Evolutionary conservation across 2,329 filamentous ascomycete species (phyloP), one percentile per base, ranked within the genome.

Genomic region (Mollisiaceae sp.): DNA sequence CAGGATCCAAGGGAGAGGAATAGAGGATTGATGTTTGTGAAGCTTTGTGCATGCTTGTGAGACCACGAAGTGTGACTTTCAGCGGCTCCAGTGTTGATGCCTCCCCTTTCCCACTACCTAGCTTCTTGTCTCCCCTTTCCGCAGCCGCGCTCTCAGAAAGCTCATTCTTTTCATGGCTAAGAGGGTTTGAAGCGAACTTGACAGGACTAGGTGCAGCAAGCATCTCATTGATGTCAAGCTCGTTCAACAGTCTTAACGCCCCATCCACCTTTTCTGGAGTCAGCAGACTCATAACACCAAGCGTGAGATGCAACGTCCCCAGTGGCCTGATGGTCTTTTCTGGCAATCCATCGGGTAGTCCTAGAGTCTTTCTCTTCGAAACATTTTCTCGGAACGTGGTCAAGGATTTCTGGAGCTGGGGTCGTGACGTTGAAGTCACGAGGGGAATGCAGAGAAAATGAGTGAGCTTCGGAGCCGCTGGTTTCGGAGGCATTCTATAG

Each of bases 381-480:
- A 90, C 83, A 67, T 89, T 65, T 5, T 59, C 57, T 12, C 41
- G 59, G 60, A 73, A 94, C 8, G 81, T 74, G 5, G 82, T 78
- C 4, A 96, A 77, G 22, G 85, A 88, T 2, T 78, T 76, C n/a
- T 86, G 81, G 0, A 97, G 83, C 74, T 93, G 89, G 0, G 85
- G 82, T 15, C 86, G 82, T 1, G 89, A 91, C 8, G 77, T 60
- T 0, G 80, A 63, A 2, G 86, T 91, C 58, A 90, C 82, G 8
- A 97, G 85, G 1, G 93, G 90, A 60, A 94, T 81, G 77, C 89
- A 92, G 56, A 94, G 81, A 75, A 94, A 94, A 78, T 94, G 91
- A 4, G 91, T 94, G 27, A 88, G 82, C 12, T 79, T 78, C 65
- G 74, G 78, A 67, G 73, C 24, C 14, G 22, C 4, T 18, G 50